Percentiles rank a stretch among this genome's conserved stretches.
Evolutionary conservation across 2,329 filamentous ascomycete genomes (phyloP).

Genomic region (Epichloe scottii): DNA sequence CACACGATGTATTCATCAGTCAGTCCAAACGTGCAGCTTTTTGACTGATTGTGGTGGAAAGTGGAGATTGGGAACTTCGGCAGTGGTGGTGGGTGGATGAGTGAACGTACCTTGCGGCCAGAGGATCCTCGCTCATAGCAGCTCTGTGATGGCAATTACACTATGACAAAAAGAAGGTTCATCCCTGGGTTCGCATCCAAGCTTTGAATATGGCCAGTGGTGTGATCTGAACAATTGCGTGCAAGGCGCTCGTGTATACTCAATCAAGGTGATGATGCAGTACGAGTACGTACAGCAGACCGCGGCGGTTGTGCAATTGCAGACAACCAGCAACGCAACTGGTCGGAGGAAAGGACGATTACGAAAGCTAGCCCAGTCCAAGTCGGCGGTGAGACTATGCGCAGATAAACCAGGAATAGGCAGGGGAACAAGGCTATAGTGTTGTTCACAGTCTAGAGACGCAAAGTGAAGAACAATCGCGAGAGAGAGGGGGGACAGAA

Average conservation of each 20-base stretch:
- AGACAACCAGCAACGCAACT: background rate
- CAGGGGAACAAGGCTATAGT: background rate
- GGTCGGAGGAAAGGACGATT: background rate
- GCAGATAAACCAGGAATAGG: background rate
- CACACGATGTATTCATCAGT: constrained; percentile 17
- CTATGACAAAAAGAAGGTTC: constrained; percentile 8
- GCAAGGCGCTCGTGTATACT: background rate
- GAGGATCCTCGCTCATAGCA: constrained; percentile 54
- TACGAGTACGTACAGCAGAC: background rate
- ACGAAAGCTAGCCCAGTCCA: background rate
- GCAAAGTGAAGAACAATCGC: background rate
- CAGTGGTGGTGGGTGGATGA: background rate
- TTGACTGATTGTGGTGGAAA: constrained; percentile 4
- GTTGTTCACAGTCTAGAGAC: background rate
- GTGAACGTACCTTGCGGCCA: constrained; percentile 36
- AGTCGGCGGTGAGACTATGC: background rate
- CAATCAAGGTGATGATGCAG: background rate
- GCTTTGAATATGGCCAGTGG: background rate
- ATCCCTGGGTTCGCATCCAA: constrained; percentile 6
- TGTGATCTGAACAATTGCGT: background rate
- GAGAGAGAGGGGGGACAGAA: background rate
- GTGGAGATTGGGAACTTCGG: constrained; percentile 7
- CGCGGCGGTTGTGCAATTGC: background rate
- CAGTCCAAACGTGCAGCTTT: constrained; percentile 13
- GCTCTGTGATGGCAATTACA: constrained; percentile 11